These are phyloP conservation scores for Trametopsis cervina DNA, from an alignment of 768 basidiomycete species.

Conservation along the genomic window DNA sequence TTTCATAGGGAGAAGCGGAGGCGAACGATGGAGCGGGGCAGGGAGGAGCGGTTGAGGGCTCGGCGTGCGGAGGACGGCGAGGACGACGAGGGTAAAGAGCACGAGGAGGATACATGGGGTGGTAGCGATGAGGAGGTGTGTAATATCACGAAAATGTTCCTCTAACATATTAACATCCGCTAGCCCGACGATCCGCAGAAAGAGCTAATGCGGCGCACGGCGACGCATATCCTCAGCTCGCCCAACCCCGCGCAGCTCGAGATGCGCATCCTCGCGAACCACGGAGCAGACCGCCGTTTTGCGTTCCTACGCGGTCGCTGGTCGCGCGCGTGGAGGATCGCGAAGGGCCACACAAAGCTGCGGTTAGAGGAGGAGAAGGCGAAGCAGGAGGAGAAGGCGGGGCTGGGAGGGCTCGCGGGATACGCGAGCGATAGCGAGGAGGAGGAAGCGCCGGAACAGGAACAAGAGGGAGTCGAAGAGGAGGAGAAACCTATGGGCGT, in stretches of 20 bases:
- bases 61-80: conserved; percentile 39
- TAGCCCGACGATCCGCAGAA: conserved; percentile 58
- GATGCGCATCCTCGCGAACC: conserved; percentile 83
- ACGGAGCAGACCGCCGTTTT: conserved; percentile 73
- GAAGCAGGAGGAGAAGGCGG: conserved; percentile 18
- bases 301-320: conserved; percentile 78
- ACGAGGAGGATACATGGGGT: conserved; percentile 50
- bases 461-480: background rate
- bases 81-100: conserved; percentile 16
- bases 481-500: background rate
- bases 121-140: conserved; percentile 66
- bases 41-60: conserved; percentile 63
- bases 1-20: conserved; percentile 64
- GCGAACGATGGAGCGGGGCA: conserved; percentile 45
- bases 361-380: conserved; percentile 20
- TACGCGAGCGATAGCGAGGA: conserved; percentile 38
- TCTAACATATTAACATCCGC: background rate
- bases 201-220: conserved; percentile 71
- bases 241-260: conserved; percentile 79
- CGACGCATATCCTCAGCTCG: conserved; percentile 57
- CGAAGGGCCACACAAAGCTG: conserved; percentile 40
- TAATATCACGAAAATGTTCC: background rate
- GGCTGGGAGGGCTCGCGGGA: conserved; percentile 45
- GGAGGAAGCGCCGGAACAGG: conserved; percentile 18
- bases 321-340: conserved; percentile 52